phyloP scores from a whole-genome alignment of 352 stramenopile genomes.

The Thalassiosira gravida region DNA sequence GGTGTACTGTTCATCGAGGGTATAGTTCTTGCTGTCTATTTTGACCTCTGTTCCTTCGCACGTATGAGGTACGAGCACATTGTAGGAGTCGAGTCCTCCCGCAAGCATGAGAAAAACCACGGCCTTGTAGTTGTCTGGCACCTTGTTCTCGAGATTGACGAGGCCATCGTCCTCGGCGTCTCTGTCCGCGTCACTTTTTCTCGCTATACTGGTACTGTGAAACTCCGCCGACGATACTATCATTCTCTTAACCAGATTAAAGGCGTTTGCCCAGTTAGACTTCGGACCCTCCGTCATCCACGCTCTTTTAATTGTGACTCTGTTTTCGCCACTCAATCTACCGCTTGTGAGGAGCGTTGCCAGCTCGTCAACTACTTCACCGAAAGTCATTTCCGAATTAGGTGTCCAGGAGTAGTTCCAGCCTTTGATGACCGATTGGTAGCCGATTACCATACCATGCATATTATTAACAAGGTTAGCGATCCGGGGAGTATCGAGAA shows the following conservation, averaged over 20 bases:
- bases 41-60: background rate
- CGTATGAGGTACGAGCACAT: background rate
- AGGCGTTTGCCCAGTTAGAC: conserved; percentile 24
- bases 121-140: conserved; percentile 56
- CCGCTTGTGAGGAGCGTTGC: conserved; percentile 73
- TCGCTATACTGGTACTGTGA: conserved; percentile 67
- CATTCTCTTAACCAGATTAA: conserved; percentile 28
- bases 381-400: no score
- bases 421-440: no score
- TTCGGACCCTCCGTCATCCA: conserved; percentile 36
- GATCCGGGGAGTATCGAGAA: background rate
- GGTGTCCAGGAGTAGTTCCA: no score
- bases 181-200: conserved; percentile 29
- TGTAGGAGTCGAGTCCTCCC: conserved; percentile 66
- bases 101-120: conserved; percentile 65
- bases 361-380: conserved; percentile 73
- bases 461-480: background rate
- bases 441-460: background rate
- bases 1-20: background rate
- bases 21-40: no score
- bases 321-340: conserved; percentile 62
- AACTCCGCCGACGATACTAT: conserved; percentile 66
- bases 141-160: no score
- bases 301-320: conserved; percentile 55
- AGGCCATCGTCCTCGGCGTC: conserved; percentile 6